Evolutionary conservation across 306 rosid genomes (phyloP).

Genomic region (Coriaria nepalensis): DNA sequence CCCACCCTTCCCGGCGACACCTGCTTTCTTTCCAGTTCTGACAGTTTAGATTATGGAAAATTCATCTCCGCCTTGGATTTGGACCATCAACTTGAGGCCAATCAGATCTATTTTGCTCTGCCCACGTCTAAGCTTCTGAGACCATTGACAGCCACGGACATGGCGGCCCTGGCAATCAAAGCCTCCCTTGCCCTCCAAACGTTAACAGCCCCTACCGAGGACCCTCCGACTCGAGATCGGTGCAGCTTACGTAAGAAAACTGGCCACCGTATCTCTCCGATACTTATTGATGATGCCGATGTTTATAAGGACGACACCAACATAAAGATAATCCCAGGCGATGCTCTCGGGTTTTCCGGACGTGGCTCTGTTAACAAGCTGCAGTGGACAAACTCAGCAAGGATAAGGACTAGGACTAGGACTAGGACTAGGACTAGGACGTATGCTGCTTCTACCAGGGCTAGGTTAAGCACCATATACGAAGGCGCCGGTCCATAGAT

Average conservation of each 20-base stretch:
- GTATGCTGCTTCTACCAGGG: slow-evolving; percentile 31
- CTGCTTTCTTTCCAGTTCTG: slow-evolving; percentile 28
- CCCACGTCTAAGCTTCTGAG: slow-evolving; percentile 12
- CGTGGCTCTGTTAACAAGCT: slow-evolving; percentile 22
- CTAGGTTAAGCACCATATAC: slow-evolving; percentile 26
- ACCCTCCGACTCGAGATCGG: background rate
- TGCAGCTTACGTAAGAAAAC: slow-evolving; percentile 11
- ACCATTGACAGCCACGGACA: slow-evolving; percentile 24
- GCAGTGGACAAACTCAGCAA: slow-evolving; percentile 20
- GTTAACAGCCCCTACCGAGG: background rate
- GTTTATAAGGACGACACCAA: background rate
- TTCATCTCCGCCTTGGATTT: slow-evolving; percentile 18
- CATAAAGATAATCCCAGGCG: background rate
- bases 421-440: slow-evolving; percentile 9
- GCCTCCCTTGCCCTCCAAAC: slow-evolving; percentile 33
- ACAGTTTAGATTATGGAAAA: slow-evolving; percentile 19
- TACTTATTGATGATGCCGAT: background rate
- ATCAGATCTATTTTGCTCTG: slow-evolving; percentile 37
- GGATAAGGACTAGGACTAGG: background rate
- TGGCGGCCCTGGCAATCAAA: slow-evolving; percentile 43
- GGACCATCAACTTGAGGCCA: slow-evolving; percentile 14
- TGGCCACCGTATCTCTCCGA: slow-evolving; percentile 26
- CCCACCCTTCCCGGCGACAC: slow-evolving; percentile 8
- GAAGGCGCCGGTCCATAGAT: slow-evolving; percentile 26
- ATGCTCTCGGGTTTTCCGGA: background rate